Conservation (phyloP, 2,329 filamentous ascomycete species). For the Pseudopyricularia javanii region DNA sequence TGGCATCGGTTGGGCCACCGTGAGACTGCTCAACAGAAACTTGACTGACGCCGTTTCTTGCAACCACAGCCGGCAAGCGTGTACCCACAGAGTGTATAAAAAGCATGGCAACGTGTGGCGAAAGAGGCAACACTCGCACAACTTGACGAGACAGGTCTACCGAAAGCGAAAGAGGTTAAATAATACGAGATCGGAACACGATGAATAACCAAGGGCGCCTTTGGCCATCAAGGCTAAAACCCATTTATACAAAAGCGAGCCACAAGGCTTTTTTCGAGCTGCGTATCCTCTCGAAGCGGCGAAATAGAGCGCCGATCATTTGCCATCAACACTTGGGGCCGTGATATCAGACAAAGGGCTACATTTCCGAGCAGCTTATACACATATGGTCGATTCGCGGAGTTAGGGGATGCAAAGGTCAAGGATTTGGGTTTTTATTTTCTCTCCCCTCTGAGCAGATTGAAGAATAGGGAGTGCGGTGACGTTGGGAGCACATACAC, state of each 20-base stretch:
- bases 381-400: neutral
- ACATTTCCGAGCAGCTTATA: neutral
- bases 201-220: no score
- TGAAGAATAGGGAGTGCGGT: no score
- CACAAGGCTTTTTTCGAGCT: no score
- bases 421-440: neutral
- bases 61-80: slow-evolving; percentile 36
- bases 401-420: neutral
- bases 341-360: neutral
- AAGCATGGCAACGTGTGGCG: neutral
- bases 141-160: neutral
- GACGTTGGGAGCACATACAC: no score
- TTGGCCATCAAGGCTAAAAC: no score
- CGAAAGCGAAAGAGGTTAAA: neutral
- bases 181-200: no score
- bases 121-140: neutral
- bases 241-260: no score
- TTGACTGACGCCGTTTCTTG: slow-evolving; percentile 1
- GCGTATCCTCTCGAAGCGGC: neutral
- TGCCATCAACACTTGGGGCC: neutral
- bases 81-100: slow-evolving; percentile 42
- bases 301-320: neutral
- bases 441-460: neutral
- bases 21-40: neutral
- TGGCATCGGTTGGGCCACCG: neutral